phyloP scores from a whole-genome alignment of 2,329 filamentous ascomycete genomes.

The Alternaria alternata region DNA sequence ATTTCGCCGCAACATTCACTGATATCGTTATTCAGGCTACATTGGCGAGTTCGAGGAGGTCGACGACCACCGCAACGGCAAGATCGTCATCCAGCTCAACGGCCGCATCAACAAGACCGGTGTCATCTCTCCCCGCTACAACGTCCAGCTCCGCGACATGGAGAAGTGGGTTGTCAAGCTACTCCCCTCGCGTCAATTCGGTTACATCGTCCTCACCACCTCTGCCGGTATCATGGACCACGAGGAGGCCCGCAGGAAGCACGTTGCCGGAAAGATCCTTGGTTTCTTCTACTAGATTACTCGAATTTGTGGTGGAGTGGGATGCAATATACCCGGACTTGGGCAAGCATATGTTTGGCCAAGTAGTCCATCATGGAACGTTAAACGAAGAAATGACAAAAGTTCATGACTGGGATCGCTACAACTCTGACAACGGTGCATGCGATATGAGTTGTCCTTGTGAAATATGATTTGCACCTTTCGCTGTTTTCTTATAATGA shows the following conservation, averaged over 20 bases:
- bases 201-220: conserved; percentile 98
- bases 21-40: conserved; percentile 74
- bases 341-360: conserved; percentile 35
- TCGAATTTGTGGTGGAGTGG: conserved; percentile 30
- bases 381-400: conserved; percentile 44
- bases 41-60: conserved; percentile 99
- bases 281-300: conserved; percentile 94
- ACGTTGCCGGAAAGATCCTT: conserved; percentile 98
- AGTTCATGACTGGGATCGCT: conserved; percentile 24
- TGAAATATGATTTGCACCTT: neutral
- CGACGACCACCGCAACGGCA: conserved; percentile 99
- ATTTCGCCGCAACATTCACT: conserved; percentile 88
- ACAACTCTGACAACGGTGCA: neutral
- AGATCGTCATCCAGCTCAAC: conserved; percentile 99
- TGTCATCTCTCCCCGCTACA: conserved; percentile 99
- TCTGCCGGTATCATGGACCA: conserved; percentile 99
- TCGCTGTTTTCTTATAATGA: too few relatives aligned
- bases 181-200: conserved; percentile 99
- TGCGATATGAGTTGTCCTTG: neutral
- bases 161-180: conserved; percentile 99
- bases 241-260: conserved; percentile 98
- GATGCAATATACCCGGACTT: conserved; percentile 42
- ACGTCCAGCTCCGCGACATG: conserved; percentile 95
- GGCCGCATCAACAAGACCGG: conserved; percentile 99
- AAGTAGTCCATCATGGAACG: conserved; percentile 38